A percentile compares a stretch with the other conserved stretches of the same genome.
Evolutionary conservation across 768 basidiomycete genomes (phyloP).

Genomic region (Candolleomyces eurysporus): DNA sequence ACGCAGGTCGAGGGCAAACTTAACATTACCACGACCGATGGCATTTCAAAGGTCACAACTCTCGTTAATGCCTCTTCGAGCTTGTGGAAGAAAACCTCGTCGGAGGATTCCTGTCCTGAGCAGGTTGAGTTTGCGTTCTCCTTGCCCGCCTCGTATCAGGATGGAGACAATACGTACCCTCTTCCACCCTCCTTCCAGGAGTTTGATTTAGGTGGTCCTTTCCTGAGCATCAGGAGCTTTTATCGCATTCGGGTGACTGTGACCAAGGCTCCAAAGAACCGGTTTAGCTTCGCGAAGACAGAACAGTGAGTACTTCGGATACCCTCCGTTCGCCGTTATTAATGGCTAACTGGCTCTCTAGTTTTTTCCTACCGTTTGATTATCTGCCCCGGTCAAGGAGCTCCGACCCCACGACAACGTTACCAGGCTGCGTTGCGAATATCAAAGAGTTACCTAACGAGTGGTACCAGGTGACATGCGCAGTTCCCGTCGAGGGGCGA

Average conservation of each 20-base stretch:
- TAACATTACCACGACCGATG: slow-evolving; percentile 35
- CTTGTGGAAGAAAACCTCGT: slow-evolving; percentile 4
- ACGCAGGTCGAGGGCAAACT: slow-evolving; percentile 43
- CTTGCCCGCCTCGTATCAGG: slow-evolving; percentile 1
- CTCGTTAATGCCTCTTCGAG: slow-evolving; percentile 22
- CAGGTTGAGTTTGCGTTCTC: slow-evolving; percentile 8
- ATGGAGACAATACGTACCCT: background rate
- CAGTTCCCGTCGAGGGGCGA: slow-evolving; percentile 33
- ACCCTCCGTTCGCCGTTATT: background rate
- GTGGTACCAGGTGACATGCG: slow-evolving; percentile 51
- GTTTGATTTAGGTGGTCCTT: background rate
- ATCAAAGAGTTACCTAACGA: slow-evolving; percentile 66
- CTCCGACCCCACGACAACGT: slow-evolving; percentile 47
- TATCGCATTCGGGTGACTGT: slow-evolving; percentile 28
- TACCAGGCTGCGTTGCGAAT: slow-evolving; percentile 49
- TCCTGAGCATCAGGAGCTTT: slow-evolving; percentile 2
- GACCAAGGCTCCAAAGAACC: slow-evolving; percentile 36
- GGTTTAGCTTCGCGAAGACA: slow-evolving; percentile 40
- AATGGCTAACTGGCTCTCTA: slow-evolving; percentile 14
- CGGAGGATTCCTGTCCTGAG: background rate
- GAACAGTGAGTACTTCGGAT: slow-evolving; percentile 37
- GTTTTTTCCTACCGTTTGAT: slow-evolving; percentile 46
- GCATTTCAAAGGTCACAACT: slow-evolving; percentile 30
- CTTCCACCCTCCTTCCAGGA: slow-evolving; percentile 10
- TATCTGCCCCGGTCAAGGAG: slow-evolving; percentile 57